phyloP scores from a whole-genome alignment of 1,139 yeast genomes.

The Torulaspora globosa region DNA sequence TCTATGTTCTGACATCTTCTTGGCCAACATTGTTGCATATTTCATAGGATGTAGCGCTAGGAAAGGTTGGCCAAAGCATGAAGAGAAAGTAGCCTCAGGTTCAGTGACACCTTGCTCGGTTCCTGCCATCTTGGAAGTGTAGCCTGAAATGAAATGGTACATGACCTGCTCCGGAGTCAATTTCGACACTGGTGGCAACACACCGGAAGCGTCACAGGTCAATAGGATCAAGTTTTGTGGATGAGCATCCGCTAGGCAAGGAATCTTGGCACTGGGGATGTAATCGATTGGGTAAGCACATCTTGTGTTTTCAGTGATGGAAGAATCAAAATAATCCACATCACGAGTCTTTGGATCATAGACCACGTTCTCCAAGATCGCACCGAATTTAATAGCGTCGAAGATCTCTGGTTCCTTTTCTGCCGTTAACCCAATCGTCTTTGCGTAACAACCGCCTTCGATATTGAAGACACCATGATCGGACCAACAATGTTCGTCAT shows the following conservation, averaged over 20 bases:
- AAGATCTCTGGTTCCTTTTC: constrained; percentile 98
- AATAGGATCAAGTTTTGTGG: constrained; percentile 89
- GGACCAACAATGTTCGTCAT: constrained; percentile 99
- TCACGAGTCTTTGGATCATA: constrained; percentile 75
- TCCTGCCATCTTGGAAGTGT: constrained; percentile 99
- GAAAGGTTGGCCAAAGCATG: constrained; percentile 99
- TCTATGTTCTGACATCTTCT: constrained; percentile 82
- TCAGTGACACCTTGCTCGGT: constrained; percentile 98
- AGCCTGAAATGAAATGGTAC: constrained; percentile 98
- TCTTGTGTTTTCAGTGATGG: constrained; percentile 95
- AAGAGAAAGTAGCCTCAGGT: constrained; percentile 97
- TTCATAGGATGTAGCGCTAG: constrained; percentile 97
- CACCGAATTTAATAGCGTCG: constrained; percentile 90
- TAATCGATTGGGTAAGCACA: constrained; percentile 98
- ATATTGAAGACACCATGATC: constrained; percentile 97
- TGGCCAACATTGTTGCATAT: constrained; percentile 94
- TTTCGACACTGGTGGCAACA: constrained; percentile 93
- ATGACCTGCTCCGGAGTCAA: constrained; percentile 93
- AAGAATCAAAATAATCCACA: constrained; percentile 78
- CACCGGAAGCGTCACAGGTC: constrained; percentile 98
- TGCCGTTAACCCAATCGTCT: constrained; percentile 82
- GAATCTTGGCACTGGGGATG: constrained; percentile 94
- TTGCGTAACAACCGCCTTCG: constrained; percentile 99
- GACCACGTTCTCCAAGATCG: constrained; percentile 89
- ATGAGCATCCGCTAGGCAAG: constrained; percentile 85